These are phyloP conservation scores for Didymella glomerata DNA, from an alignment of 2,329 filamentous ascomycete genomes.

Conservation along the genomic window DNA sequence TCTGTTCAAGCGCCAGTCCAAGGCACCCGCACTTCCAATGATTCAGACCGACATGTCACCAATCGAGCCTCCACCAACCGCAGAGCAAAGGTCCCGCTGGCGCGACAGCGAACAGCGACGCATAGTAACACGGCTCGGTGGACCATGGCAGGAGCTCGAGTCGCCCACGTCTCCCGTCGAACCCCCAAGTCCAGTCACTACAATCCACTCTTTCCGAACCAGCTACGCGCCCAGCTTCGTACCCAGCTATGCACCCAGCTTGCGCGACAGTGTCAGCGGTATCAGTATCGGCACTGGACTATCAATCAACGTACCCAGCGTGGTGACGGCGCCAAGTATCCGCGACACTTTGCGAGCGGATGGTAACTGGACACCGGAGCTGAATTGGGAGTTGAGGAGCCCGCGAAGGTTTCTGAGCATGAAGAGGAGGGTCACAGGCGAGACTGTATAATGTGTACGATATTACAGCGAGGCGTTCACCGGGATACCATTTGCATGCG, in stretches of 20 bases:
- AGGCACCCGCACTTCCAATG: slow-evolving; percentile 5
- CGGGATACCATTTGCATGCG: slow-evolving; percentile 3
- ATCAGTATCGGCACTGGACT: slow-evolving; percentile 20
- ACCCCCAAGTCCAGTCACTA: slow-evolving; percentile 10
- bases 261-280: slow-evolving; percentile 12
- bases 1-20: slow-evolving; percentile 16
- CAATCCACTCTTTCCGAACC: slow-evolving; percentile 13
- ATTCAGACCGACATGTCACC: slow-evolving; percentile 12
- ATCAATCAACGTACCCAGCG: slow-evolving; percentile 17
- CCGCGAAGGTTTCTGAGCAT: slow-evolving; percentile 31
- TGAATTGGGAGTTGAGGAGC: slow-evolving; percentile 33
- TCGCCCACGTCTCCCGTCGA: slow-evolving; percentile 15
- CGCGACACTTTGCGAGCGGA: slow-evolving; percentile 28
- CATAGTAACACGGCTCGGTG: slow-evolving; percentile 32
- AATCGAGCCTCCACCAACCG: slow-evolving; percentile 10
- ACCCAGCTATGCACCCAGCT: background rate
- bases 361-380: slow-evolving; percentile 29
- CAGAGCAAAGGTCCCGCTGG: slow-evolving; percentile 29
- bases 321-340: slow-evolving; percentile 28
- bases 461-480: slow-evolving; percentile 18
- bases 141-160: slow-evolving; percentile 28
- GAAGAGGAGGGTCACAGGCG: slow-evolving; percentile 26
- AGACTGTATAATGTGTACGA: background rate
- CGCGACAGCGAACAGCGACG: slow-evolving; percentile 33
- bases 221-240: background rate